phyloP scores from a whole-genome alignment of 805 yeast species.

The Ogataea minuta region DNA sequence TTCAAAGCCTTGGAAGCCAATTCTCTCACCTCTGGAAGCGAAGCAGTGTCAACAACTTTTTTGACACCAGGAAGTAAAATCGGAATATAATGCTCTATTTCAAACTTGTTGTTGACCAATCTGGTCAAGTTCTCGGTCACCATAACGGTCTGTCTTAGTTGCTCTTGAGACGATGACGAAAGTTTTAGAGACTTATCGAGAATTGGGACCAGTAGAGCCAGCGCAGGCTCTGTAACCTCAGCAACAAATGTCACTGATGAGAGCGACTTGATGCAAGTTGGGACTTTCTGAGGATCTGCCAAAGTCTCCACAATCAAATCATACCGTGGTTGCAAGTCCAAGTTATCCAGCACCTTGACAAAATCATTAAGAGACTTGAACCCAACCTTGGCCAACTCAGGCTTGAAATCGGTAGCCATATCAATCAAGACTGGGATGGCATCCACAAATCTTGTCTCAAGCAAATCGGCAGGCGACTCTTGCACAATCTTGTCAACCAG shows the following conservation, averaged over 20 bases:
- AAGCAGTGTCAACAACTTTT: conserved; percentile 84
- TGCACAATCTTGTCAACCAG: conserved; percentile 70
- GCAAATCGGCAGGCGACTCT: conserved; percentile 79
- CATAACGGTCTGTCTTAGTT: conserved; percentile 92
- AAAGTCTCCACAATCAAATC: conserved; percentile 83
- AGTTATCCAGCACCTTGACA: conserved; percentile 84
- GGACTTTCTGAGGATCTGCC: conserved; percentile 85
- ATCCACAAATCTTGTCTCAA: conserved; percentile 75
- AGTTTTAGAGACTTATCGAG: conserved; percentile 83
- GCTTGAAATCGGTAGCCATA: conserved; percentile 92
- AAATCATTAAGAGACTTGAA: conserved; percentile 63
- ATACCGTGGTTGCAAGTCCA: conserved; percentile 84
- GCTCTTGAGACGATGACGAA: conserved; percentile 91
- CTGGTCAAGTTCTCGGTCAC: conserved; percentile 95
- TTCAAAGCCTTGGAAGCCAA: conserved; percentile 81
- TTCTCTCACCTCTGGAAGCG: conserved; percentile 94
- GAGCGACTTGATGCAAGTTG: conserved; percentile 82
- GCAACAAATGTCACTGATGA: conserved; percentile 96
- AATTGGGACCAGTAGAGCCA: conserved; percentile 87
- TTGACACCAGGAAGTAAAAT: conserved; percentile 86
- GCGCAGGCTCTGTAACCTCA: conserved; percentile 95
- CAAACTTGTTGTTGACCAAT: conserved; percentile 88
- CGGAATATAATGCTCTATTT: conserved; percentile 86
- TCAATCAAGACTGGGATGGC: conserved; percentile 85
- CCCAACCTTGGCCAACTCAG: conserved; percentile 89